Percentiles rank a stretch among this genome's conserved stretches.
phyloP scores from a whole-genome alignment of 2,329 filamentous ascomycete genomes.

The Lachnellula occidentalis region DNA sequence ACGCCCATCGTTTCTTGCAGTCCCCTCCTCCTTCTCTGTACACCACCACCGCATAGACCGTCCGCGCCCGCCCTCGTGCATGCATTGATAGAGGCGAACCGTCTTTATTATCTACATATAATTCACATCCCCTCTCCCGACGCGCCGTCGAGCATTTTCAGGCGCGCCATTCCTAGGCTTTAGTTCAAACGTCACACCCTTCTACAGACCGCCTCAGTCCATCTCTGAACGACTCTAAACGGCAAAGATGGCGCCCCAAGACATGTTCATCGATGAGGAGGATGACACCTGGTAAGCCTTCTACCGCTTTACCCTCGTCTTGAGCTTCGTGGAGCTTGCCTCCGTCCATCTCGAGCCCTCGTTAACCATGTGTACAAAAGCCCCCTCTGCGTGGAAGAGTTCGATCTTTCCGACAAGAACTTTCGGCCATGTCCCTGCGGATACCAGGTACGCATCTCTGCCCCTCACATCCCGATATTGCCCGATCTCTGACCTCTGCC shows the following conservation, averaged over 20 bases:
- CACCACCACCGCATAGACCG: not conserved
- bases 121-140: not conserved
- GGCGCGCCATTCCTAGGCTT: conserved; percentile 9
- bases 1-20: not conserved
- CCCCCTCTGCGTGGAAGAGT: conserved; percentile 97
- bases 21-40: not conserved
- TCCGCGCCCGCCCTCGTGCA: not conserved
- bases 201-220: conserved; percentile 7
- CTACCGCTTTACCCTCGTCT: not conserved
- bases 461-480: not conserved
- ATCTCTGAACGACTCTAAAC: not conserved
- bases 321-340: not conserved
- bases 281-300: conserved; percentile 60
- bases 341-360: not conserved
- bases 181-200: conserved; percentile 4
- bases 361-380: conserved; percentile 44
- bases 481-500: conserved; percentile 7
- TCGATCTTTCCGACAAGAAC: conserved; percentile 94
- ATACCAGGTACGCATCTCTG: conserved; percentile 70
- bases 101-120: not conserved
- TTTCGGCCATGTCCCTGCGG: conserved; percentile 96
- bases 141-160: conserved; percentile 15
- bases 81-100: not conserved
- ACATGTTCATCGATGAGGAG: conserved; percentile 67
- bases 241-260: conserved; percentile 56